Base-by-base conservation (phyloP, 805 yeast species). In the Nakazawaea ambrosiae region DNA sequence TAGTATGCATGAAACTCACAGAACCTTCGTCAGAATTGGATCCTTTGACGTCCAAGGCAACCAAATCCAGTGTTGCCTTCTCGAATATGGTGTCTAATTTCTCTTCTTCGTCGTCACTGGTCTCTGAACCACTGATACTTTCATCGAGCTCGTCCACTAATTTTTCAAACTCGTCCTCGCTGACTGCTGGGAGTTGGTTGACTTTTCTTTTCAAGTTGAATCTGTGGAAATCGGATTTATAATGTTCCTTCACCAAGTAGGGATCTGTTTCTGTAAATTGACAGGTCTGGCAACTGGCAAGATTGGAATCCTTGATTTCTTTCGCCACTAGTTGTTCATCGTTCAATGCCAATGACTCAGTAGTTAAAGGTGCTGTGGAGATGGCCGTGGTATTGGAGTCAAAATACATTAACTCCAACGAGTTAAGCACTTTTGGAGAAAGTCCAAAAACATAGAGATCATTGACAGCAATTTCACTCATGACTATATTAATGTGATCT, bases 121-220 rank as follows among this genome's bases (percentile, higher is more conserved):
- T 15, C n/a, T 64, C 75, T 0, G 73, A 63, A 0, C 84, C 87
- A 3, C 85, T 78, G 7, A 78, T 64, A 54, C 82, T 70, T 42
- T 73, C 78, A 17, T 71, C 69, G 39, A 68, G 63, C 27, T 66
- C 64, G 27, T 70, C 78, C 33, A 74, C 53, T 27, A 75, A 46
- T 10, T 61, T 57, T 25, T 78, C 84, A 48, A 81, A 83, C 49
- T 79, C 77, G 3, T 57, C 69, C 45, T 73, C 83, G 3, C 68
- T 57, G 14, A 81, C 52, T 0, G 73, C 61, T 1, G 62, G 53
- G 33, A 73, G 57, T 0, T 70, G 69, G 27, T 58, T 57, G 20
- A 72, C 47, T 8, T 61, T 52, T 38, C 89, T 62, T 51, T 78
- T 79, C 37, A 73, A 45, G 50, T 85, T 85, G 49, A 67, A 65